Percentiles rank a stretch among this genome's conserved stretches.
Conservation (phyloP, 202 grass and related monocot genomes). For the Cymbopogon flexuosus region DNA sequence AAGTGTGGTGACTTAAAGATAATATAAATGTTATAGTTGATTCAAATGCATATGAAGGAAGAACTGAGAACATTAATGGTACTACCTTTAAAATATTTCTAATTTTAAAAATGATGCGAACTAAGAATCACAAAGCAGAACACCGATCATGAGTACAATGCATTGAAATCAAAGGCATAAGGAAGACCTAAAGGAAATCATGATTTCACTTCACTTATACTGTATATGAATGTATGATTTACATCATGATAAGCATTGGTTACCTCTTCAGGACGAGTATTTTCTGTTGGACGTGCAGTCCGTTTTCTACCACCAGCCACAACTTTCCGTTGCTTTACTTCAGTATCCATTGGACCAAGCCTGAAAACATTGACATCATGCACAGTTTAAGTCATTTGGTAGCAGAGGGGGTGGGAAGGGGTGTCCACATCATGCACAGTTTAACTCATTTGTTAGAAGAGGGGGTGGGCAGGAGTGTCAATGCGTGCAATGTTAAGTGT, state of each 20-base stretch:
- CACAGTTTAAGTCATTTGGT: conserved; percentile 7
- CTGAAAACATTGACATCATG: conserved; percentile 43
- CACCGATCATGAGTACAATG: neutral
- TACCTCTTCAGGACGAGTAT: conserved; percentile 78
- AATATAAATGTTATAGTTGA: neutral
- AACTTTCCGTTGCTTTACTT: conserved; percentile 69
- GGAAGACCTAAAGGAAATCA: neutral
- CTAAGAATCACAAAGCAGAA: neutral
- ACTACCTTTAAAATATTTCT: neutral
- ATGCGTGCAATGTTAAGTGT: neutral
- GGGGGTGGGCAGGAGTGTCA: neutral
- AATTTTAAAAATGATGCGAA: neutral
- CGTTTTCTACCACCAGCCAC: conserved; percentile 38
- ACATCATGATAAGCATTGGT: neutral
- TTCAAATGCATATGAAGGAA: neutral
- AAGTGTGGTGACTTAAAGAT: neutral
- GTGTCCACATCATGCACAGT: neutral
- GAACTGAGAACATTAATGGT: conserved; percentile 16
- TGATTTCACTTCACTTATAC: neutral
- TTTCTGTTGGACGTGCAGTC: conserved; percentile 62
- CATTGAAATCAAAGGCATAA: neutral
- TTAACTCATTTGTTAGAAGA: conserved; percentile 5
- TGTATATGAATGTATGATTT: conserved; percentile 1
- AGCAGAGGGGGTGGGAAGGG: neutral
- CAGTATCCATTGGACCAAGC: conserved; percentile 79